A percentile compares a stretch with the other conserved stretches of the same genome.
These are phyloP conservation scores for Suhomyces canberraensis DNA, from an alignment of 805 yeast genomes.

Conservation along the genomic window DNA sequence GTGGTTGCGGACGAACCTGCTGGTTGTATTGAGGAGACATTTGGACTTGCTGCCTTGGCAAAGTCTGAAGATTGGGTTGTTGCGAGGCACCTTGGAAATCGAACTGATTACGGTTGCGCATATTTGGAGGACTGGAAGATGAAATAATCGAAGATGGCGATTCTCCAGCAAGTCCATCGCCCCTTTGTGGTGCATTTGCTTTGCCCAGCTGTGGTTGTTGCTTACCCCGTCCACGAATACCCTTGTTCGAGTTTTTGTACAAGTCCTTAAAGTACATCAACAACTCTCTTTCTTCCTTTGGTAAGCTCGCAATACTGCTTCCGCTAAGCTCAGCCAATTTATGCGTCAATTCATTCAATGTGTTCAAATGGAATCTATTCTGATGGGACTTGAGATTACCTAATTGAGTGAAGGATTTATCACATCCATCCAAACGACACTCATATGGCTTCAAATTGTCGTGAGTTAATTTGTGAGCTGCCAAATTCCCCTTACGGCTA, in stretches of 20 bases:
- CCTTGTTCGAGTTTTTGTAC: constrained; percentile 86
- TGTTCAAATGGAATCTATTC: constrained; percentile 76
- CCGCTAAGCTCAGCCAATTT: constrained; percentile 60
- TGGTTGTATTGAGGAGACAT: constrained; percentile 3
- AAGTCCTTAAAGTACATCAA: constrained; percentile 75
- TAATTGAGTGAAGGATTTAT: constrained; percentile 82
- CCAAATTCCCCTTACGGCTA: constrained; percentile 87
- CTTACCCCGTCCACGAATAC: constrained; percentile 89
- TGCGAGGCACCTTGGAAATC: constrained; percentile 32
- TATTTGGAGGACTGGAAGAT: constrained; percentile 4
- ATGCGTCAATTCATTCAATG: constrained; percentile 64
- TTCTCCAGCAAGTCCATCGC: constrained; percentile 7
- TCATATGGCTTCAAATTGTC: constrained; percentile 72
- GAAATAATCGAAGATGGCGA: constrained; percentile 5
- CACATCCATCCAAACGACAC: constrained; percentile 79
- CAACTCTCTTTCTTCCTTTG: constrained; percentile 63
- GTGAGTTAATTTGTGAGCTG: constrained; percentile 84
- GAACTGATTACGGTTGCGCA: constrained; percentile 35
- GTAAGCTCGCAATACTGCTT: constrained; percentile 45
- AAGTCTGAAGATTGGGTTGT: constrained; percentile 7
- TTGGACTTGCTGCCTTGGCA: constrained; percentile 8
- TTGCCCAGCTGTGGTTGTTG: constrained; percentile 1
- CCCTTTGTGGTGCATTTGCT: constrained; percentile 1
- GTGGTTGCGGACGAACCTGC: constrained; percentile 4
- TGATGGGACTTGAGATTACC: constrained; percentile 95